Evolutionary conservation across 2,329 filamentous ascomycete species (phyloP), one percentile per base, ranked within the genome.

Genomic region (Ophiostoma quercus): DNA sequence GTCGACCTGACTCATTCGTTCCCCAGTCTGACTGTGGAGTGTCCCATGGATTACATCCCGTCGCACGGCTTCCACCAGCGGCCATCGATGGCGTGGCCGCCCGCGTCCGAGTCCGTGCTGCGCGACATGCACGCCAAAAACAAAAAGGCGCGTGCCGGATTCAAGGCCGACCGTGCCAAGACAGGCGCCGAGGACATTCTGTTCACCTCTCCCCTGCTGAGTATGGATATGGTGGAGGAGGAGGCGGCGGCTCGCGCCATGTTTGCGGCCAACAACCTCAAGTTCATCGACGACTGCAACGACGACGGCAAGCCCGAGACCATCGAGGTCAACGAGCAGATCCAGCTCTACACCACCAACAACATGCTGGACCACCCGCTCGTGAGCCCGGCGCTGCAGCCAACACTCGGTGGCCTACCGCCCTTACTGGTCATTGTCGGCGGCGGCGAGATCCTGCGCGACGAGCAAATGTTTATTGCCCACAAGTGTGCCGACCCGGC

Each of bases 1-100:
- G 93, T 94, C 9, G 95, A 99, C 77, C 81, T 98, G 68, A 96
- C 92, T 0, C 94, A 98, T 77, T 97, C 94, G 0, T 98, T 98
- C 73, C 95, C 95, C 0, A 97, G 94, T 74, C 85, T 97, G n/a
- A 85, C 87, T 1, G 86, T 83, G 5, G 87, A 92, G 57, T 88
- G 87, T 67, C 86, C 87, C 0, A 79, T 92, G 67, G 95, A 99
- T 77, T 98, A 97, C 75, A 94, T 99, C 43, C 95, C 95, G 4
- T 81, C 88, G 0, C 85, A 90, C 74, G 95, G 95, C 0, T 98
- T 99, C 75, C 89, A 96, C 73, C 93, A 98, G 75, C 92, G 90
- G 75, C 95, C 94, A 0, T 97, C 92, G 0, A 82, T 86, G 69
- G 88, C 91, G n/a, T 99, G 95, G 95, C 95, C 95, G 12, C 94